Conservation (phyloP, 768 basidiomycete genomes). For the Trametes villosa region DNA sequence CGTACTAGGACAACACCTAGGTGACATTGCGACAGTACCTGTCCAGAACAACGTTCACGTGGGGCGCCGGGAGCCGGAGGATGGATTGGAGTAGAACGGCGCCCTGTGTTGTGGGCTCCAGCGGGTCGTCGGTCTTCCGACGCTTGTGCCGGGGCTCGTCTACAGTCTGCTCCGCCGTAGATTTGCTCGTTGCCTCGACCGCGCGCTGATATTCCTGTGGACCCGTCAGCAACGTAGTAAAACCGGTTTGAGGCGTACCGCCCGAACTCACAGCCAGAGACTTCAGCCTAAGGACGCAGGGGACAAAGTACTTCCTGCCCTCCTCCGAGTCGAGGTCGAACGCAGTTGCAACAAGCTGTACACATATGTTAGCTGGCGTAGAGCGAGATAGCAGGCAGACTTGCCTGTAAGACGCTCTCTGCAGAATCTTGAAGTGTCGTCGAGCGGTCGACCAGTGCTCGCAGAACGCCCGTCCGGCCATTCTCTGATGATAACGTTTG, state of each 20-base stretch:
- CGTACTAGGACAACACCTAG: not conserved
- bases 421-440: conserved; percentile 52
- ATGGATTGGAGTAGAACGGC: conserved; percentile 85
- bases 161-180: conserved; percentile 26
- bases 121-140: conserved; percentile 33
- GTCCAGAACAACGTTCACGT: conserved; percentile 68
- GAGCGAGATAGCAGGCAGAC: conserved; percentile 19
- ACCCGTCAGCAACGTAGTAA: not conserved
- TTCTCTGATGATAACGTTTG: conserved; percentile 49
- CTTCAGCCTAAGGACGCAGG: conserved; percentile 65
- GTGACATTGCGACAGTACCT: conserved; percentile 50
- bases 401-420: conserved; percentile 59
- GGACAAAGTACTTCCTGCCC: conserved; percentile 60
- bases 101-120: conserved; percentile 81
- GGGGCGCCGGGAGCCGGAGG: conserved; percentile 66
- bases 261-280: conserved; percentile 47
- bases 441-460: conserved; percentile 74
- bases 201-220: conserved; percentile 30
- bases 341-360: conserved; percentile 61
- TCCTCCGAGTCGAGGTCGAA: conserved; percentile 58
- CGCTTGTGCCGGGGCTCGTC: conserved; percentile 17
- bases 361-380: not conserved
- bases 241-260: not conserved
- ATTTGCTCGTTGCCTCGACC: conserved; percentile 13
- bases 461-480: conserved; percentile 76